phyloP scores from a whole-genome alignment of 768 basidiomycete species.

The Lepiota subincarnata region DNA sequence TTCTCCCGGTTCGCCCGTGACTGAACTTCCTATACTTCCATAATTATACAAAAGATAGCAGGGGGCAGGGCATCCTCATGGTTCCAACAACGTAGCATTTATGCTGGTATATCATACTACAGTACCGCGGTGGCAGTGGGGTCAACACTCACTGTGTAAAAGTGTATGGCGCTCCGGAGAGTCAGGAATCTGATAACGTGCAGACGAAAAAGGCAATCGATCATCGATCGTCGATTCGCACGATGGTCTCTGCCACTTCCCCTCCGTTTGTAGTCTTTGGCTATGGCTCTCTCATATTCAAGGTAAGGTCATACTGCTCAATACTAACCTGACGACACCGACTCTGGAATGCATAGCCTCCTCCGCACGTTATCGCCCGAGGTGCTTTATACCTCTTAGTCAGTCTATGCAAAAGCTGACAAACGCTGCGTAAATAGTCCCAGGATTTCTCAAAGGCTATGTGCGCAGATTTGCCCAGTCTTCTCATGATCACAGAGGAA shows the following conservation, averaged over 20 bases:
- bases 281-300: slow-evolving; percentile 92
- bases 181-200: not conserved
- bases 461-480: slow-evolving; percentile 87
- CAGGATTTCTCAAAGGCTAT: slow-evolving; percentile 88
- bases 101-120: too few relatives aligned
- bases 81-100: too few relatives aligned
- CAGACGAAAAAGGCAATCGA: not conserved
- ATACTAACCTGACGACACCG: not conserved
- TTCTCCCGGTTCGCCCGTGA: too few relatives aligned
- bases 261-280: slow-evolving; percentile 76
- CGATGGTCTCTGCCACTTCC: slow-evolving; percentile 7
- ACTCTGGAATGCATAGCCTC: slow-evolving; percentile 48
- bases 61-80: too few relatives aligned
- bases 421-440: slow-evolving; percentile 32
- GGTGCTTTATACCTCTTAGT: slow-evolving; percentile 32
- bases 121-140: too few relatives aligned
- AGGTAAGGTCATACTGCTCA: slow-evolving; percentile 39
- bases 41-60: too few relatives aligned
- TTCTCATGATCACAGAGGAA: slow-evolving; percentile 92
- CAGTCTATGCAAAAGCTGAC: not conserved
- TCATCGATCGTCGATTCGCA: not conserved
- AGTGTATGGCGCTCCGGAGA: too few relatives aligned
- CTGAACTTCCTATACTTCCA: too few relatives aligned
- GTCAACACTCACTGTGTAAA: too few relatives aligned
- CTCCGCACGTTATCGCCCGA: slow-evolving; percentile 70